Base-by-base conservation (phyloP, 2,329 filamentous ascomycete genomes). In the Ascochyta pisi region DNA sequence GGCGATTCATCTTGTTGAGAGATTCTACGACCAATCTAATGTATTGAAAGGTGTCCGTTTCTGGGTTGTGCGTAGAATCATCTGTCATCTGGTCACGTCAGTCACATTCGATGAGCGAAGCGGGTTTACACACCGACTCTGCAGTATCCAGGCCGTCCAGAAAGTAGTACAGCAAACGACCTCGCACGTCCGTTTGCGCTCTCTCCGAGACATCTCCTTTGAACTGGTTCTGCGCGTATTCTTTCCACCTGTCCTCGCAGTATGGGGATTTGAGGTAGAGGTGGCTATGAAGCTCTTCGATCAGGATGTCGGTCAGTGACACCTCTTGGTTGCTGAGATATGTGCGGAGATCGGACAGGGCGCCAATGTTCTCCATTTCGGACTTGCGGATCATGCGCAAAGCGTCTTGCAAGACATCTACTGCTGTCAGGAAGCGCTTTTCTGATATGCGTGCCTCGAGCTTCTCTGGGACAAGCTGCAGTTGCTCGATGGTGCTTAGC, bases 221-320 rank as follows among this genome's bases (percentile, higher is more conserved):
- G 43, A 85, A 82, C 61, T 90, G 88, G 34, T 83, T 84, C 65
- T 89, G 89, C 34, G 88, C 84, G 57, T 96, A 86, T 55, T 84
- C 85, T 76, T 96, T 96, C 95, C 95, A 99, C 64, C 95, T 84
- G 73, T 96, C 92, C 72, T 96, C 92, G 71, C 94, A 98, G 73
- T 99, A 99, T 0, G 94, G 95, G 3, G 94, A 98, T 74, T 98
- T 98, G 35, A 99, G 86, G 72, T 99, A 99, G 4, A 99, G 83
- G 77, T 99, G 95, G 73, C 96, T 95, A 73, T 99, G 95, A 31
- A 99, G 82, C 76, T 99, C 95, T 73, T 99, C 95, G n/a, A 98
- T 88, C 52, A 99, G 76, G 49, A 98, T 98, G 70, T 99, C 95
- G 70, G 94, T 94, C 61, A 99, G 79, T 0, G 91, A 88, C 26